Percentiles rank a stretch among this genome's conserved stretches.
Evolutionary conservation across 345 rosid species (phyloP).

Genomic region (Clausena lansium): DNA sequence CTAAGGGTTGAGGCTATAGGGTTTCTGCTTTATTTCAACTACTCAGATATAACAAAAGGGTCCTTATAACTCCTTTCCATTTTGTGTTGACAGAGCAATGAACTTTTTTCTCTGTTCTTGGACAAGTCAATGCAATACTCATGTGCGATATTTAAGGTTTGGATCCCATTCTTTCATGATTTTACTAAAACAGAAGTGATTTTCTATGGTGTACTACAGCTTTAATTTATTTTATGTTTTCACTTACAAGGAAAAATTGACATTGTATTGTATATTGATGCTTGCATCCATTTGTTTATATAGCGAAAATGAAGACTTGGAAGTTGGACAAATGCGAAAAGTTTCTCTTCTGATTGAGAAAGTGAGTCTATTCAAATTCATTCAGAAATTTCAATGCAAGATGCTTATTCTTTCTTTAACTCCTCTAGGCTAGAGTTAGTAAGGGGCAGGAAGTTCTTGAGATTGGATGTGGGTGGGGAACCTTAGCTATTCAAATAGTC

Average conservation of each 20-base stretch:
- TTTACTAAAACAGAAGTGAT: too few species aligned
- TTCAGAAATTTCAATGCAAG: too few species aligned
- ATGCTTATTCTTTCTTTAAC: too few species aligned
- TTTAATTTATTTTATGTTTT: too few species aligned
- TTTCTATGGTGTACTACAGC: too few species aligned
- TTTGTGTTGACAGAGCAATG: conserved; percentile 59
- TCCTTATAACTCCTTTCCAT: background rate
- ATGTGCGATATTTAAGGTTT: conserved; percentile 81
- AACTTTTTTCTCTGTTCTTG: conserved; percentile 75
- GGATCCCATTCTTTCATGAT: too few species aligned
- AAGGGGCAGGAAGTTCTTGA: conserved; percentile 71
- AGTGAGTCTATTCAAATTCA: conserved; percentile 30
- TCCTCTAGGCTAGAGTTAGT: conserved; percentile 63
- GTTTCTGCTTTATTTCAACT: too few species aligned
- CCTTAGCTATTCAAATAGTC: conserved; percentile 82
- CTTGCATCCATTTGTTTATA: too few species aligned
- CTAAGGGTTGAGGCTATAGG: too few species aligned
- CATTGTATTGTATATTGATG: too few species aligned
- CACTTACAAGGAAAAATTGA: too few species aligned
- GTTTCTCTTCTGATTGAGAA: conserved; percentile 66
- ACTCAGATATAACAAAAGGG: too few species aligned
- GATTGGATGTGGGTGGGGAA: conserved; percentile 96
- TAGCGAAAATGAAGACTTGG: conserved; percentile 66
- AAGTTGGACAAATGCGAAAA: conserved; percentile 74
- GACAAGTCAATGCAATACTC: conserved; percentile 92